Conservation (phyloP, 257 asterid genomes). For the Salvia miltiorrhiza region DNA sequence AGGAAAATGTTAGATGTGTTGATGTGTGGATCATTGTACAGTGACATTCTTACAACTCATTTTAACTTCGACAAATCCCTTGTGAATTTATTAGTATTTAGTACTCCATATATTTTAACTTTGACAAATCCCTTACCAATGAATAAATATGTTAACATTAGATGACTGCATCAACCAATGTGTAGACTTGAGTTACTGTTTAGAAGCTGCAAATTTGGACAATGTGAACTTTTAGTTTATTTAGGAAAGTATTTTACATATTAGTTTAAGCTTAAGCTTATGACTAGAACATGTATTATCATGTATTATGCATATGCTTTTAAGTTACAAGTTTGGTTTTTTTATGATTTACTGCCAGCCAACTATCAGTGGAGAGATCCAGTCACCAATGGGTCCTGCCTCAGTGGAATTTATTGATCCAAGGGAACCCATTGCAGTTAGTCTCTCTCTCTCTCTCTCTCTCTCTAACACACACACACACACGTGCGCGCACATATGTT, state of each 20-base stretch:
- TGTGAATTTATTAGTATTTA: too few relatives aligned
- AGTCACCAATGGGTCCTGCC: constrained; percentile 84
- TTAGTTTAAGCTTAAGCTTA: neutral
- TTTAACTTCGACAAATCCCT: too few relatives aligned
- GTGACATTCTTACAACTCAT: too few relatives aligned
- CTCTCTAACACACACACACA: too few relatives aligned
- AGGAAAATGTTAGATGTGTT: too few relatives aligned
- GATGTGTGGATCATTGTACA: too few relatives aligned
- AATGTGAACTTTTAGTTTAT: neutral
- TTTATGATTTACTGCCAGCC: constrained; percentile 54
- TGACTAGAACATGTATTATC: neutral
- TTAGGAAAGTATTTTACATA: neutral
- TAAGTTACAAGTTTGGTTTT: neutral
- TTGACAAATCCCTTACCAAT: too few relatives aligned
- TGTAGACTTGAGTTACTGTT: neutral
- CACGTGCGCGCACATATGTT: too few relatives aligned
- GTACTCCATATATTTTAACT: too few relatives aligned
- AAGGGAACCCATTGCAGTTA: constrained; percentile 89
- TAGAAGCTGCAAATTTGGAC: neutral
- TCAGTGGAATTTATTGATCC: constrained; percentile 95
- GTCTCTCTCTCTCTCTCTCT: constrained; percentile 32
- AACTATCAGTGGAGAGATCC: constrained; percentile 79
- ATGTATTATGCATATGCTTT: neutral
- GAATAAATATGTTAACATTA: too few relatives aligned
- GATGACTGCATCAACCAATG: neutral